These are phyloP conservation scores for Ilex asprella DNA, from an alignment of 257 asterid genomes.

Conservation along the genomic window DNA sequence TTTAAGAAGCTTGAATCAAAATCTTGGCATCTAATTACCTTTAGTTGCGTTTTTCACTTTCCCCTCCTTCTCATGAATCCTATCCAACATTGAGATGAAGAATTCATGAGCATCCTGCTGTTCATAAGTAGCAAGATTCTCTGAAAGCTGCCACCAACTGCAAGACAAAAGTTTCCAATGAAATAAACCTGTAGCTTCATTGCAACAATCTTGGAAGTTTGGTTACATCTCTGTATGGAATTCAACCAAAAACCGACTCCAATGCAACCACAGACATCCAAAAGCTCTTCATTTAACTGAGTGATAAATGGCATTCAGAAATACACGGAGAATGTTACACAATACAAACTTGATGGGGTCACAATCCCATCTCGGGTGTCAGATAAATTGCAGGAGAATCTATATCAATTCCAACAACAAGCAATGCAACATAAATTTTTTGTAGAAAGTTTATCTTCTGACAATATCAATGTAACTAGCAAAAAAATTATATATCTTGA, in stretches of 20 bases:
- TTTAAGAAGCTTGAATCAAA: background rate
- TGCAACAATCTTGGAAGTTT: no score
- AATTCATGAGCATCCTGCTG: conserved; percentile 76
- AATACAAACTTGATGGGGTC: no score
- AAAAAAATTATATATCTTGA: background rate
- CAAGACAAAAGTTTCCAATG: conserved; percentile 13
- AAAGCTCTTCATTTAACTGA: no score
- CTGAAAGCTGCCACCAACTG: conserved; percentile 83
- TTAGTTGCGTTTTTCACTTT: conserved; percentile 28
- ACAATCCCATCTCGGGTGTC: no score
- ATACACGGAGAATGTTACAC: no score
- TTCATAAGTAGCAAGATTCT: conserved; percentile 56
- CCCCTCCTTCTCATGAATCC: conserved; percentile 61
- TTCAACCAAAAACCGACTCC: background rate
- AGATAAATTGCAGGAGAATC: no score
- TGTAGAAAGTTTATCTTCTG: no score
- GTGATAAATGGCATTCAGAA: no score
- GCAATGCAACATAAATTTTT: no score
- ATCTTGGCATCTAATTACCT: conserved; percentile 34
- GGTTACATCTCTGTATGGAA: no score
- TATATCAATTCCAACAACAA: no score
- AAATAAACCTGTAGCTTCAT: background rate
- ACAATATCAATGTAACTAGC: no score
- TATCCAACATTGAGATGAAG: conserved; percentile 57
- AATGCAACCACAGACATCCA: background rate